Percentiles rank a stretch among this genome's conserved stretches.
Evolutionary conservation across 805 yeast species (phyloP).

Genomic region (Wickerhamomyces xylosicus): DNA sequence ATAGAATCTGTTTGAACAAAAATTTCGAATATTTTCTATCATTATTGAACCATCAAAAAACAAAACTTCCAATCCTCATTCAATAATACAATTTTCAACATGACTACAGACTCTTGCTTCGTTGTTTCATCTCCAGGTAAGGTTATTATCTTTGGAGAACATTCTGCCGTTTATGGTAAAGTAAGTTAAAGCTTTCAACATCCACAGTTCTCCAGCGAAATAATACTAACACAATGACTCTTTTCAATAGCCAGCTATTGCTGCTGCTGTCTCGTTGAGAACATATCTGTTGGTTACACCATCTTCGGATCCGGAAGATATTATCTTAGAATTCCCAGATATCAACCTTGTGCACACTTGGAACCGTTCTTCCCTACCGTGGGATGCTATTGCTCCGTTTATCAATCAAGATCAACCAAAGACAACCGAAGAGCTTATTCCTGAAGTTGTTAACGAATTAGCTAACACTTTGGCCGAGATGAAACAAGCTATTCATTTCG

Average conservation of each 20-base stretch:
- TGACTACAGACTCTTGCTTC: conserved; percentile 30
- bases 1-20: too few relatives aligned
- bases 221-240: conserved; percentile 1
- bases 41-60: too few relatives aligned
- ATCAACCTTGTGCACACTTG: conserved; percentile 58
- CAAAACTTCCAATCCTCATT: too few relatives aligned
- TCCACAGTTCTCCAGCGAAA: too few relatives aligned
- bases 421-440: conserved; percentile 46
- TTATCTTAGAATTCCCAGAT: conserved; percentile 76
- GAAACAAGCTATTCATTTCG: conserved; percentile 50
- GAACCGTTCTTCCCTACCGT: conserved; percentile 53
- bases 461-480: conserved; percentile 33
- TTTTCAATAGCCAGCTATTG: conserved; percentile 66
- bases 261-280: conserved; percentile 84
- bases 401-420: conserved; percentile 12
- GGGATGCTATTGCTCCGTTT: conserved; percentile 27
- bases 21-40: too few relatives aligned
- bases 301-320: conserved; percentile 26
- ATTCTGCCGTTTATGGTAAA: conserved; percentile 85
- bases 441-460: conserved; percentile 43
- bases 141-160: conserved; percentile 93
- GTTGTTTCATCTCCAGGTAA: conserved; percentile 93
- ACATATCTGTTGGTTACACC: conserved; percentile 66
- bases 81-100: too few relatives aligned
- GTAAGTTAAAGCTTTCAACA: conserved; percentile 19